Conservation (phyloP, 2,329 filamentous ascomycete species). For the Verticillium alfalfae region DNA sequence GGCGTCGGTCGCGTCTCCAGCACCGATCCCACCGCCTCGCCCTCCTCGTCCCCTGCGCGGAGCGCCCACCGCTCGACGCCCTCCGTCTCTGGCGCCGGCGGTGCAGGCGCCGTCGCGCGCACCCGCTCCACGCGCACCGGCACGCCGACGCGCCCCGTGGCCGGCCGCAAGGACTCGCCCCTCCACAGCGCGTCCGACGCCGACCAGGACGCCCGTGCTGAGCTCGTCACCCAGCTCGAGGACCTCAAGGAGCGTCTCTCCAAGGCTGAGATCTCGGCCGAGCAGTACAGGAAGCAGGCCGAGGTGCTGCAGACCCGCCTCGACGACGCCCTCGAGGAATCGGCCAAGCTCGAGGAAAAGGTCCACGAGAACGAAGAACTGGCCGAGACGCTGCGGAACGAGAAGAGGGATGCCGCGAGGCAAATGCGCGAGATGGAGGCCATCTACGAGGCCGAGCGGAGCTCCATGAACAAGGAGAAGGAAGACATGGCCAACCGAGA, state of each 20-base stretch:
- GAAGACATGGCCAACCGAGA: constrained; percentile 79
- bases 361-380: constrained; percentile 82
- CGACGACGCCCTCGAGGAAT: constrained; percentile 78
- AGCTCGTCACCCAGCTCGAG: constrained; percentile 72
- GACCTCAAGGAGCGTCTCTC: constrained; percentile 79
- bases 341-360: constrained; percentile 80
- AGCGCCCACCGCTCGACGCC: constrained; percentile 28
- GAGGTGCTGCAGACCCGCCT: constrained; percentile 80
- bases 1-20: constrained; percentile 40
- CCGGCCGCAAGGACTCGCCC: constrained; percentile 52
- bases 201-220: constrained; percentile 71
- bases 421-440: constrained; percentile 88
- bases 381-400: constrained; percentile 73
- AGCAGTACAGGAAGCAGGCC: constrained; percentile 77
- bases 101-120: constrained; percentile 38
- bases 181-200: constrained; percentile 40
- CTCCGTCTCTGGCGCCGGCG: constrained; percentile 41
- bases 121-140: constrained; percentile 60
- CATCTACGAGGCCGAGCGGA: constrained; percentile 87
- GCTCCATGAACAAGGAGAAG: constrained; percentile 83
- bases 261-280: constrained; percentile 71
- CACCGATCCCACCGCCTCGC: constrained; percentile 24
- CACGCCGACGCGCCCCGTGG: constrained; percentile 62
- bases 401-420: constrained; percentile 76
- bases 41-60: constrained; percentile 18